phyloP scores from a whole-genome alignment of 2,329 filamentous ascomycete genomes.

The Metarhizium album region DNA sequence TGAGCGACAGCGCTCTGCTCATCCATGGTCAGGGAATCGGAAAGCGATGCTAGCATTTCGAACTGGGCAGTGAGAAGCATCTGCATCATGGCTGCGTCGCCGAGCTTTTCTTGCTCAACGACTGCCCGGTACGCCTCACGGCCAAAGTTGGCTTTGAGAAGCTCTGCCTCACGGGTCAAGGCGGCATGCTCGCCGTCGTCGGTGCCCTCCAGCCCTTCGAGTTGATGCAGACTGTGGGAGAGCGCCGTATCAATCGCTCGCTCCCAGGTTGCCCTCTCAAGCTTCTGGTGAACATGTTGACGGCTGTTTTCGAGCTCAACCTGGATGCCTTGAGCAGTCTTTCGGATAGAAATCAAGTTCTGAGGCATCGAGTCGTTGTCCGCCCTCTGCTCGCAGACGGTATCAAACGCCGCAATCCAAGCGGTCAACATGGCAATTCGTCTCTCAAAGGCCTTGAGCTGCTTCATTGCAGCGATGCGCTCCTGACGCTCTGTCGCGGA shows the following conservation, averaged over 20 bases:
- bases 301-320: constrained; percentile 82
- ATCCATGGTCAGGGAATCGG: constrained; percentile 70
- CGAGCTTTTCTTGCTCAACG: constrained; percentile 71
- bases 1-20: constrained; percentile 74
- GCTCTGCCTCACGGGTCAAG: constrained; percentile 70
- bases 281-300: constrained; percentile 77
- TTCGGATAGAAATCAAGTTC: constrained; percentile 65
- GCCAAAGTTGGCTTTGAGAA: constrained; percentile 73
- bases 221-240: constrained; percentile 70
- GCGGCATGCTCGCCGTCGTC: constrained; percentile 56
- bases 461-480: constrained; percentile 68
- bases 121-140: constrained; percentile 69
- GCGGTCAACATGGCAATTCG: constrained; percentile 77
- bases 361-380: constrained; percentile 48
- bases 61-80: constrained; percentile 83
- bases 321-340: constrained; percentile 79
- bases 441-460: constrained; percentile 69
- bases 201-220: constrained; percentile 43
- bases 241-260: constrained; percentile 78
- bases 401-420: constrained; percentile 89
- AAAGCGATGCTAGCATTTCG: constrained; percentile 75
- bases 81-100: constrained; percentile 69
- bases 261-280: constrained; percentile 79
- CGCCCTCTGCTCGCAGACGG: constrained; percentile 56
- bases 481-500: constrained; percentile 68